phyloP scores from a whole-genome alignment of 371 early-diverging fungal species.

The Mucor mucedo region DNA sequence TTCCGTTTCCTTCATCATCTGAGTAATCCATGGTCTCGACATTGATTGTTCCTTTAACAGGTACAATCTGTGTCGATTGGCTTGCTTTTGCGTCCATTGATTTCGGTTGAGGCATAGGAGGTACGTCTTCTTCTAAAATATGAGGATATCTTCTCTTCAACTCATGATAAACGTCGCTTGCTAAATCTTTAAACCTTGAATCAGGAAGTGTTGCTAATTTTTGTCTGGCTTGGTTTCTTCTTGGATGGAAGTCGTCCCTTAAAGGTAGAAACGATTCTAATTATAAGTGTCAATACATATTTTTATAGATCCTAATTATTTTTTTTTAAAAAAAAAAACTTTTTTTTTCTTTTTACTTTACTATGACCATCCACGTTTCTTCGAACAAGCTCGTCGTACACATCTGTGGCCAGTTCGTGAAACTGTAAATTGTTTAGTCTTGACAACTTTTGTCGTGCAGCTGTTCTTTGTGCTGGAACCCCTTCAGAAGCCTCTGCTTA shows the following conservation, averaged over 20 bases:
- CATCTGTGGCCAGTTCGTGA: conserved; percentile 93
- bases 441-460: conserved; percentile 88
- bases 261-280: conserved; percentile 88
- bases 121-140: conserved; percentile 31
- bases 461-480: conserved; percentile 57
- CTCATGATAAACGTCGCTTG: conserved; percentile 90
- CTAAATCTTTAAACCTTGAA: conserved; percentile 88
- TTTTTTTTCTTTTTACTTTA: conserved; percentile 30
- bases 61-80: conserved; percentile 53
- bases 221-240: conserved; percentile 96
- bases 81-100: conserved; percentile 37
- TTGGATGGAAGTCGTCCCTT: conserved; percentile 87
- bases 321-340: not conserved
- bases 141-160: conserved; percentile 74
- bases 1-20: conserved; percentile 30
- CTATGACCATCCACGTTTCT: conserved; percentile 69
- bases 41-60: conserved; percentile 55
- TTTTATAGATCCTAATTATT: not conserved
- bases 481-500: conserved; percentile 53
- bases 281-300: not conserved
- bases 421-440: conserved; percentile 85
- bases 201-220: conserved; percentile 91
- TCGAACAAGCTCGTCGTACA: conserved; percentile 91
- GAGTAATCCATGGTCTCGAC: conserved; percentile 40
- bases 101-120: conserved; percentile 27